Conservation (phyloP, 2,329 filamentous ascomycete genomes). For the Pestalotiopsis sp. region DNA sequence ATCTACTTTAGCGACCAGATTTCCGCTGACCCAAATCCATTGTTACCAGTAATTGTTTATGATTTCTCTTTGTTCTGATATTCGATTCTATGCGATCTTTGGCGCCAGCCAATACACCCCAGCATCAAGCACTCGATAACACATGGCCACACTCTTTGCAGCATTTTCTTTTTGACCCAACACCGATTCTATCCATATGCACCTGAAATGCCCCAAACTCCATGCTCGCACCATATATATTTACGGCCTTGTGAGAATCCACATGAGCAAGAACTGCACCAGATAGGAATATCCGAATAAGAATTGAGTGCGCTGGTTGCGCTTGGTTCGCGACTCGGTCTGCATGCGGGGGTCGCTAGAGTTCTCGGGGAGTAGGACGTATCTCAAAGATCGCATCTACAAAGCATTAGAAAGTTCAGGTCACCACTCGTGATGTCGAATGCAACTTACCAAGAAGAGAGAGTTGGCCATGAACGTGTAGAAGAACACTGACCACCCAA, state of each 20-base stretch:
- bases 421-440: neutral
- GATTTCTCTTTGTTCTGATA: neutral
- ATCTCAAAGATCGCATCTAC: constrained; percentile 91
- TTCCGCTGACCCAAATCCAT: neutral
- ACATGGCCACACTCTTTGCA: neutral
- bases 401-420: neutral
- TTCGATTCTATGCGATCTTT: neutral
- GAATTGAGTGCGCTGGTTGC: constrained; percentile 87
- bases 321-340: constrained; percentile 79
- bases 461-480: constrained; percentile 96
- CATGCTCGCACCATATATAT: neutral
- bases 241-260: constrained; percentile 57
- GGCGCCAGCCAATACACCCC: neutral
- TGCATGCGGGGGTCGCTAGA: constrained; percentile 67
- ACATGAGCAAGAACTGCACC: constrained; percentile 95
- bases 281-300: constrained; percentile 93
- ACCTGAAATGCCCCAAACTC: constrained; percentile 1
- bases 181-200: constrained; percentile 1
- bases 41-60: neutral
- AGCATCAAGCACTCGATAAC: neutral
- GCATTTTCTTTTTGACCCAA: neutral
- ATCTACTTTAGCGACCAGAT: no score
- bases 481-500: constrained; percentile 84
- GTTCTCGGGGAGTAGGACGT: constrained; percentile 89
- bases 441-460: constrained; percentile 77